Percentiles rank a stretch among this genome's conserved stretches.
Evolutionary conservation across 192 early-diverging fungal genomes (phyloP).

Genomic region (Helicostylum pulchrum): DNA sequence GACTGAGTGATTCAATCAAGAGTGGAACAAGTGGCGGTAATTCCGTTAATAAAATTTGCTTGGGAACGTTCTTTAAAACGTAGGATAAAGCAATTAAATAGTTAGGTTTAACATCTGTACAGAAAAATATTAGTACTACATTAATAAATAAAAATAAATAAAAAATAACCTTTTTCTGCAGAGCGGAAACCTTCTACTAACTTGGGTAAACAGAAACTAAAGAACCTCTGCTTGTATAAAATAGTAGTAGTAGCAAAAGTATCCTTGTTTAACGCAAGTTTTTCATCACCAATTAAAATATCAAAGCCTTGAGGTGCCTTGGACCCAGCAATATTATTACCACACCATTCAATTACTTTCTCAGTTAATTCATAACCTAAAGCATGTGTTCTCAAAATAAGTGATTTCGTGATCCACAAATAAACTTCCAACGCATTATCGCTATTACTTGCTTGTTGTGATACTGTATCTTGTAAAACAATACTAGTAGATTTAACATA

Average conservation of each 20-base stretch:
- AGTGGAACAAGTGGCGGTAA: conserved; percentile 78
- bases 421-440: conserved; percentile 21
- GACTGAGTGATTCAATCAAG: conserved; percentile 68
- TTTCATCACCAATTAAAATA: conserved; percentile 71
- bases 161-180: conserved; percentile 33
- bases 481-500: conserved; percentile 21
- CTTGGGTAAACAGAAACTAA: conserved; percentile 69
- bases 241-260: conserved; percentile 63
- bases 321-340: conserved; percentile 36
- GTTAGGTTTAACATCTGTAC: conserved; percentile 58
- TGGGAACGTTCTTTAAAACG: conserved; percentile 76
- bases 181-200: conserved; percentile 57
- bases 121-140: not conserved
- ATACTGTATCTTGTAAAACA: conserved; percentile 10
- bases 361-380: conserved; percentile 53
- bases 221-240: conserved; percentile 85
- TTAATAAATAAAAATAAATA: not conserved
- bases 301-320: conserved; percentile 67
- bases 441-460: not conserved
- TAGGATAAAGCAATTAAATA: conserved; percentile 83
- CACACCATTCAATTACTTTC: conserved; percentile 53
- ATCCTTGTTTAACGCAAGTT: conserved; percentile 65
- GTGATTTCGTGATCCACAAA: conserved; percentile 52
- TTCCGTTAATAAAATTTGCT: conserved; percentile 76
- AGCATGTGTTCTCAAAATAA: conserved; percentile 51